Percentiles rank a stretch among this genome's conserved stretches.
Evolutionary conservation across 768 basidiomycete species (phyloP).

Genomic region (Pisolithus sp.): DNA sequence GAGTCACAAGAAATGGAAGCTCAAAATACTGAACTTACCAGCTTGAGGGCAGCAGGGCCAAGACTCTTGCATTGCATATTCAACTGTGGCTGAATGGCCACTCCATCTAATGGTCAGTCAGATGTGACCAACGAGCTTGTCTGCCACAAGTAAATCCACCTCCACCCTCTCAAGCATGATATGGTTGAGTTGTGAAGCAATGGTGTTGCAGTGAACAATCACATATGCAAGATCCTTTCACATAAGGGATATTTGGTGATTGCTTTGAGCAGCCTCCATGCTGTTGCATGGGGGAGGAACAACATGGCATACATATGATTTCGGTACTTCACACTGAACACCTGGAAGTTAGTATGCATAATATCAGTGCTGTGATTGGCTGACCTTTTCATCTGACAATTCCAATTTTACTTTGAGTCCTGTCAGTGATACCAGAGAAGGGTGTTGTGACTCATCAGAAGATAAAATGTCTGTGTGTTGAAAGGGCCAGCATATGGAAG

Average conservation of each 20-base stretch:
- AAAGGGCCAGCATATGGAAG: background rate
- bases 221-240: background rate
- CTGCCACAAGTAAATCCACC: background rate
- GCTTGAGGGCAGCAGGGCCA: background rate
- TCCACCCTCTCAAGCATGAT: background rate
- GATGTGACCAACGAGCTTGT: background rate
- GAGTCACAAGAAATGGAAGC: background rate
- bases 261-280: slow-evolving; percentile 16
- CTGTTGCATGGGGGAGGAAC: slow-evolving; percentile 12
- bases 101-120: background rate
- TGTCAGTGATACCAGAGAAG: background rate
- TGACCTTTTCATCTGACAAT: background rate
- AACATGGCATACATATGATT: background rate
- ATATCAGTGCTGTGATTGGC: background rate
- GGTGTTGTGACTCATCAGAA: background rate
- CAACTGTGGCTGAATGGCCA: background rate
- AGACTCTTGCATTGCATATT: background rate
- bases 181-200: background rate
- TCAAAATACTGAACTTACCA: background rate
- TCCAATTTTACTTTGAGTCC: background rate
- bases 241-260: slow-evolving; percentile 4
- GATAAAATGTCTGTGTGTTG: background rate
- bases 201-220: background rate
- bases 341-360: background rate
- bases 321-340: background rate